A percentile compares a stretch with the other conserved stretches of the same genome.
Conservation (phyloP, 2,329 filamentous ascomycete species). For the Diplocarpon rosae region DNA sequence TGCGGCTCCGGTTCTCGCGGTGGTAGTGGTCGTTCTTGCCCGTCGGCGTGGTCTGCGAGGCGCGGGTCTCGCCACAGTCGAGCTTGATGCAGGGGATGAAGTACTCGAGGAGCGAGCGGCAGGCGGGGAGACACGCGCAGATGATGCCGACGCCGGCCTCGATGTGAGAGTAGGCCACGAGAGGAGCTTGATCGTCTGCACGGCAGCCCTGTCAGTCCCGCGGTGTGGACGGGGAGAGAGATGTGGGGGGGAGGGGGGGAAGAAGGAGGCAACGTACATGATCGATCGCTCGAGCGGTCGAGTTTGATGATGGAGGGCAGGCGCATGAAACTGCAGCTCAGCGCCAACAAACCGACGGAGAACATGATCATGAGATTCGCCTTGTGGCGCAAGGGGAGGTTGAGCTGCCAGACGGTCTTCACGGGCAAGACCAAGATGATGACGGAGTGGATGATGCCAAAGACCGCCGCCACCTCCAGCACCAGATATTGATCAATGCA, state of each 20-base stretch:
- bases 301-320: constrained; percentile 4
- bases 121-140: constrained; percentile 31
- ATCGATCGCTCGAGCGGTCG: constrained; percentile 2
- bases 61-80: no score
- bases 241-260: no score
- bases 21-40: no score
- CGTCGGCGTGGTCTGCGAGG: no score
- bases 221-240: neutral
- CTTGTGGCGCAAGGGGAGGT: constrained; percentile 52
- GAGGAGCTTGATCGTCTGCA: constrained; percentile 13
- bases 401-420: constrained; percentile 51
- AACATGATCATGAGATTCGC: constrained; percentile 56
- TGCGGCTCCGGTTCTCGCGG: no score
- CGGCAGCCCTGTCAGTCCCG: neutral
- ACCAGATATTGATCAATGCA: constrained; percentile 54
- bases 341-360: constrained; percentile 9
- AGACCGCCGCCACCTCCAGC: constrained; percentile 53
- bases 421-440: constrained; percentile 54
- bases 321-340: constrained; percentile 9
- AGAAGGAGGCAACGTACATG: constrained; percentile 5
- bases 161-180: constrained; percentile 17
- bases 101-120: constrained; percentile 26
- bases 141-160: constrained; percentile 33
- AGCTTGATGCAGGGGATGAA: constrained; percentile 19
- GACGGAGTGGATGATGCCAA: constrained; percentile 58